phyloP scores from a whole-genome alignment of 257 asterid genomes.

The Solanum lycopersicoides region DNA sequence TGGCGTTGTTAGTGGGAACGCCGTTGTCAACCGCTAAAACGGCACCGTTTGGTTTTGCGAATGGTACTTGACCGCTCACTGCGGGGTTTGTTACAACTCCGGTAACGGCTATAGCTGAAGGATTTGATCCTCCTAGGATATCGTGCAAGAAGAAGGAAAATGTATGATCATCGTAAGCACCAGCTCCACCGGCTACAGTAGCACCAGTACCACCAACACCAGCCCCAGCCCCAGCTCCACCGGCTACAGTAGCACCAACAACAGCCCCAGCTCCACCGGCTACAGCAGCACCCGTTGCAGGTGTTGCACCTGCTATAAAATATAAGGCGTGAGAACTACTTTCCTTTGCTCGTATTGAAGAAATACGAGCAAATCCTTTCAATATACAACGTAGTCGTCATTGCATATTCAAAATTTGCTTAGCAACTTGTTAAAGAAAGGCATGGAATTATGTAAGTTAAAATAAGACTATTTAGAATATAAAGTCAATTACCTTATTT shows the following conservation, averaged over 20 bases:
- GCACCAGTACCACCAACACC: background rate
- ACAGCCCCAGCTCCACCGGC: background rate
- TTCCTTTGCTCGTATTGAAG: background rate
- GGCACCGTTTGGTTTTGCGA: slow-evolving; percentile 85
- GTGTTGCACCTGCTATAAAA: background rate
- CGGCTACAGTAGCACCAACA: no score
- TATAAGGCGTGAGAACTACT: background rate
- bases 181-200: background rate
- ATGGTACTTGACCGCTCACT: slow-evolving; percentile 73
- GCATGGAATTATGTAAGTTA: background rate
- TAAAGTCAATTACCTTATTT: no score
- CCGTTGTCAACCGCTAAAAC: slow-evolving; percentile 63
- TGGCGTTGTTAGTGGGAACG: slow-evolving; percentile 52
- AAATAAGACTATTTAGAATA: background rate
- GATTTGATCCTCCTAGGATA: slow-evolving; percentile 75
- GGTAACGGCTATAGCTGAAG: slow-evolving; percentile 82
- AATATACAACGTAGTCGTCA: background rate
- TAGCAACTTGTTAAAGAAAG: background rate
- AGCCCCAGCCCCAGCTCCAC: no score
- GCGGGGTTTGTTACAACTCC: slow-evolving; percentile 80
- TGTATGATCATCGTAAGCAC: slow-evolving; percentile 24
- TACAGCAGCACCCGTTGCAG: background rate
- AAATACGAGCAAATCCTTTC: background rate
- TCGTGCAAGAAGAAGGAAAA: slow-evolving; percentile 87
- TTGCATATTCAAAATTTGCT: background rate